Evolutionary conservation across 495 filamentous ascomycete genomes (phyloP).

Genomic region (Parmelia sp.): DNA sequence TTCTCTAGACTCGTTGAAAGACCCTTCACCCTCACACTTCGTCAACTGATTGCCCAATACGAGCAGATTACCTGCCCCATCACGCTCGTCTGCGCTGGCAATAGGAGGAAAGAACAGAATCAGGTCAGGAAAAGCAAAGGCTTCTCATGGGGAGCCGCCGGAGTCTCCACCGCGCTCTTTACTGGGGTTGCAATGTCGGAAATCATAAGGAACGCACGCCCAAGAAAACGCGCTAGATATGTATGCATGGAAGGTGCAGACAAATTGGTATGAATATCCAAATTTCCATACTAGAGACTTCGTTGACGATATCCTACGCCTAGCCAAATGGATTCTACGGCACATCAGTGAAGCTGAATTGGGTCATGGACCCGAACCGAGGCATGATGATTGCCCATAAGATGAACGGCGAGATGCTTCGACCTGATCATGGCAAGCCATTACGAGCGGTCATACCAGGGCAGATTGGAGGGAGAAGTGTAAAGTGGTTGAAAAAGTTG

Average conservation of each 20-base stretch:
- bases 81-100: conserved; percentile 91
- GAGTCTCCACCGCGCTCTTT: conserved; percentile 82
- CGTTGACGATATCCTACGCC: background rate
- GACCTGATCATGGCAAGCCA: conserved; percentile 85
- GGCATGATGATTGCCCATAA: conserved; percentile 87
- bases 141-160: conserved; percentile 92
- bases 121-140: conserved; percentile 86
- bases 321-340: conserved; percentile 87
- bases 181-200: conserved; percentile 77
- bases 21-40: conserved; percentile 65
- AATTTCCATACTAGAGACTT: background rate
- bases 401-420: conserved; percentile 85
- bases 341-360: conserved; percentile 81
- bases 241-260: conserved; percentile 94
- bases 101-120: conserved; percentile 92
- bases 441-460: conserved; percentile 81
- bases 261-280: conserved; percentile 49
- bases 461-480: conserved; percentile 89
- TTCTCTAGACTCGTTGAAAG: conserved; percentile 59
- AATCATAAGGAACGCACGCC: conserved; percentile 61
- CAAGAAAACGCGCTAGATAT: conserved; percentile 66
- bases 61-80: conserved; percentile 82
- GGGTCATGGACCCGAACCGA: conserved; percentile 77
- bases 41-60: conserved; percentile 68
- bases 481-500: conserved; percentile 89